These are phyloP conservation scores for Crepidotus variabilis DNA, from an alignment of 768 basidiomycete species.

Conservation along the genomic window DNA sequence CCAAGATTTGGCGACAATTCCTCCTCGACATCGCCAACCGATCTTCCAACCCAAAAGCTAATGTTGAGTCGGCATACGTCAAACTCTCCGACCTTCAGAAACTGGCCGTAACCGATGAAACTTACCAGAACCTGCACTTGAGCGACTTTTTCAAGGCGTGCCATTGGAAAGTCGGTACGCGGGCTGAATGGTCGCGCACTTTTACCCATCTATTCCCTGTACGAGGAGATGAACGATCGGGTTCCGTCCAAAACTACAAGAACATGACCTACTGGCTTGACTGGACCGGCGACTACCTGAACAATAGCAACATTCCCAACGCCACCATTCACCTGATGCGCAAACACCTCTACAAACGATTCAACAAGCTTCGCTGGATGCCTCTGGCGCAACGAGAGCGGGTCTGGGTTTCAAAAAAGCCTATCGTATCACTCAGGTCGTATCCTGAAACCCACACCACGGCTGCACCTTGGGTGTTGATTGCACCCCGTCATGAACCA, in stretches of 20 bases:
- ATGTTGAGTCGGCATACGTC: slow-evolving; percentile 10
- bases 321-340: neutral
- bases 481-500: too few relatives aligned
- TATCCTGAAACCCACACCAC: too few relatives aligned
- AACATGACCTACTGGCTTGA: slow-evolving; percentile 1
- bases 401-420: slow-evolving; percentile 13
- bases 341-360: slow-evolving; percentile 3
- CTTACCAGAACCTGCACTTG: slow-evolving; percentile 12
- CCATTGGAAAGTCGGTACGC: slow-evolving; percentile 10
- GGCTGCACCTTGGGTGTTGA: too few relatives aligned
- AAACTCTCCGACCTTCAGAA: slow-evolving; percentile 7
- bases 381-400: slow-evolving; percentile 13
- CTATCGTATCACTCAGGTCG: too few relatives aligned
- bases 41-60: slow-evolving; percentile 12
- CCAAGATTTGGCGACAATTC: slow-evolving; percentile 19
- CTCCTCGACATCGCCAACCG: slow-evolving; percentile 17
- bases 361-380: slow-evolving; percentile 17
- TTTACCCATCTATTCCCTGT: slow-evolving; percentile 16
- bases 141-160: slow-evolving; percentile 13
- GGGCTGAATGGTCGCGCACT: slow-evolving; percentile 8
- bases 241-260: slow-evolving; percentile 11
- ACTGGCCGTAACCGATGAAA: slow-evolving; percentile 4
- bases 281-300: slow-evolving; percentile 7
- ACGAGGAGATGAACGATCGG: neutral
- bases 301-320: neutral